Evolutionary conservation across 495 filamentous ascomycete genomes (phyloP).

Genomic region (Penicillium diatomitis): DNA sequence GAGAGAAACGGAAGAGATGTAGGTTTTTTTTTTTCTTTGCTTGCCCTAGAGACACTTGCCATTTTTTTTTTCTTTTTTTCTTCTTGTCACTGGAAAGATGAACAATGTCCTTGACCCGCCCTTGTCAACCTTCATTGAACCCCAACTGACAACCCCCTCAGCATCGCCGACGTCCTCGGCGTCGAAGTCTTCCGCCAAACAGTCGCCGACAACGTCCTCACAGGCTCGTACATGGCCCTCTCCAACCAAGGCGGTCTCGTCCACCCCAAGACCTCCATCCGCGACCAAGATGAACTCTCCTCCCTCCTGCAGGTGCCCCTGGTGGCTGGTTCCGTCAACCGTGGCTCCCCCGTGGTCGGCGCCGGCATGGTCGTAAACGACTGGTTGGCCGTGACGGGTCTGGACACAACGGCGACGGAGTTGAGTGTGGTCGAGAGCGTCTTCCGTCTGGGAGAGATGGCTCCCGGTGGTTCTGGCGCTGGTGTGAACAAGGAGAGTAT

Average conservation of each 20-base stretch:
- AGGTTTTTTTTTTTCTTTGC: constrained; percentile 2
- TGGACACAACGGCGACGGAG: constrained; percentile 96
- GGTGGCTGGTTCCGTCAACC: constrained; percentile 87
- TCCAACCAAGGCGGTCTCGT: constrained; percentile 96
- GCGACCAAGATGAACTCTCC: constrained; percentile 95
- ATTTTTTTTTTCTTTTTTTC: neutral
- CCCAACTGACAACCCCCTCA: constrained; percentile 1
- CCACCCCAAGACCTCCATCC: constrained; percentile 90
- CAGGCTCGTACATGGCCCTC: constrained; percentile 90
- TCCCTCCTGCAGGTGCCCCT: constrained; percentile 90
- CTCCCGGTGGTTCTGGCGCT: constrained; percentile 44
- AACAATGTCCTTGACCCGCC: too few relatives aligned
- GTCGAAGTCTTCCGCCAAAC: constrained; percentile 99
- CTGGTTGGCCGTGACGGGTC: constrained; percentile 94
- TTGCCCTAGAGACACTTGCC: neutral
- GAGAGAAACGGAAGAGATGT: constrained; percentile 89
- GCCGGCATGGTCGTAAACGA: constrained; percentile 99
- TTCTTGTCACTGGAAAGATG: neutral
- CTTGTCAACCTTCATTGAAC: too few relatives aligned
- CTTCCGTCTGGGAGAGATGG: constrained; percentile 78
- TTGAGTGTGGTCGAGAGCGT: constrained; percentile 92
- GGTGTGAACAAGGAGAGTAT: constrained; percentile 89
- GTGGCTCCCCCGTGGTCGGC: constrained; percentile 86
- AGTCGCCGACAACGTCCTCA: constrained; percentile 91
- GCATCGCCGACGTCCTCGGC: constrained; percentile 87